phyloP scores from a whole-genome alignment of 306 rosid species.

The Vigna reflexopilosa region DNA sequence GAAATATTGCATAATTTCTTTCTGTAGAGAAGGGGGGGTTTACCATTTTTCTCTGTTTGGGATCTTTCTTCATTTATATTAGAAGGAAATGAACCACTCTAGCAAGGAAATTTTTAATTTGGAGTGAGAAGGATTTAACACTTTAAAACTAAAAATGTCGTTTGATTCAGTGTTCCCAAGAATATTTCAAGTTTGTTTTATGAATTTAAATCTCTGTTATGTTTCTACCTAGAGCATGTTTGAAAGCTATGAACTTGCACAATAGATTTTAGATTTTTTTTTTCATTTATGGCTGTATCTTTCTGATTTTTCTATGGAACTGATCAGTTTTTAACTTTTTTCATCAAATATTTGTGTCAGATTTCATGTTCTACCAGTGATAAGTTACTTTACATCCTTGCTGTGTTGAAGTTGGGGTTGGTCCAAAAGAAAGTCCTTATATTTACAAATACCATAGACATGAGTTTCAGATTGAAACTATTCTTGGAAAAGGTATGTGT shows the following conservation, averaged over 20 bases:
- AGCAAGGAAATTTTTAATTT: conserved; percentile 19
- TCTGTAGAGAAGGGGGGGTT: conserved; percentile 1
- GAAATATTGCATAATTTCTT: conserved; percentile 5
- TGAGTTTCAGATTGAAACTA: conserved; percentile 80
- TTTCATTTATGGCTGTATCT: conserved; percentile 13
- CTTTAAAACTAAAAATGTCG: not conserved
- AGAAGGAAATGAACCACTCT: conserved; percentile 18
- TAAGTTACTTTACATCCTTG: conserved; percentile 79
- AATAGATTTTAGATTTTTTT: conserved; percentile 12
- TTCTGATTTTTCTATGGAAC: conserved; percentile 21
- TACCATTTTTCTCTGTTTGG: conserved; percentile 7
- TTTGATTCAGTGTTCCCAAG: not conserved
- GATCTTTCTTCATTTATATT: conserved; percentile 9
- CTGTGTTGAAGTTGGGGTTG: conserved; percentile 88
- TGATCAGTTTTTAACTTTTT: conserved; percentile 28
- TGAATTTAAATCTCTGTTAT: conserved; percentile 23
- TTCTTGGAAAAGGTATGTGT: conserved; percentile 85
- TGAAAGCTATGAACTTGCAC: conserved; percentile 2
- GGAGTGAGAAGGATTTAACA: not conserved
- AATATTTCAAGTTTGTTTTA: not conserved
- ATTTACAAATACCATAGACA: conserved; percentile 85
- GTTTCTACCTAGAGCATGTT: conserved; percentile 2
- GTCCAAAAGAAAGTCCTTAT: conserved; percentile 90
- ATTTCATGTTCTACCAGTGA: conserved; percentile 72
- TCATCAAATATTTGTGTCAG: conserved; percentile 52